Evolutionary conservation across 192 early-diverging fungal genomes (phyloP).

Genomic region (Dissophora ornata): DNA sequence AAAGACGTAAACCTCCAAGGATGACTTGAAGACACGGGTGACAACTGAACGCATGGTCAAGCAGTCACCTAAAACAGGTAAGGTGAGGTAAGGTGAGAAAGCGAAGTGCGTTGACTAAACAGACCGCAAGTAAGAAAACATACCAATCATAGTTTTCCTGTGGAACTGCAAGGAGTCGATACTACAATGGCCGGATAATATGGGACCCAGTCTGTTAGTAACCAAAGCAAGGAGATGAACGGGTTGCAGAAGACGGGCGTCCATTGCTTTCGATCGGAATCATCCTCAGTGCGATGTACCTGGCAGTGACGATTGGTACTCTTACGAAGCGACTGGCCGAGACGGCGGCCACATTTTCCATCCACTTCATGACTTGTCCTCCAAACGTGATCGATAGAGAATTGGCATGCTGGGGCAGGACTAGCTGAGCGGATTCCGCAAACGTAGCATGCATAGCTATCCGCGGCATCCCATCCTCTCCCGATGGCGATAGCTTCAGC

Average conservation of each 20-base stretch:
- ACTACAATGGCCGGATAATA: slow-evolving; percentile 24
- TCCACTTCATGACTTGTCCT: slow-evolving; percentile 79
- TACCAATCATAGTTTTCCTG: slow-evolving; percentile 62
- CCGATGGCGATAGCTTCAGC: neutral
- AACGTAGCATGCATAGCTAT: slow-evolving; percentile 59
- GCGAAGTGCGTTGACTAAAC: neutral
- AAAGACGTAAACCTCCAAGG: slow-evolving; percentile 67
- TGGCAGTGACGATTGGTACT: slow-evolving; percentile 68
- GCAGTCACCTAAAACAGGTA: slow-evolving; percentile 39
- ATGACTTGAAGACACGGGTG: slow-evolving; percentile 63
- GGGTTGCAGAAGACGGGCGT: too few species aligned
- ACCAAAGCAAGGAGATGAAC: too few species aligned
- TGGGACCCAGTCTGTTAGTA: too few species aligned
- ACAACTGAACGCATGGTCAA: slow-evolving; percentile 66
- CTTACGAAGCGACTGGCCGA: slow-evolving; percentile 67
- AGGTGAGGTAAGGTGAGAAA: neutral
- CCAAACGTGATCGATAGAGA: slow-evolving; percentile 75
- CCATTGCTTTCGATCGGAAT: too few species aligned
- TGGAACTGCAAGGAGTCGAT: slow-evolving; percentile 70
- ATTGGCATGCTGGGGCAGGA: slow-evolving; percentile 81
- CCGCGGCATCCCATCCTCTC: slow-evolving; percentile 15
- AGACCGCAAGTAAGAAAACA: neutral
- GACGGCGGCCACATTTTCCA: slow-evolving; percentile 72
- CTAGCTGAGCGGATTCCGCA: slow-evolving; percentile 72
- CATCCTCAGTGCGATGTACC: slow-evolving; percentile 49